These are phyloP conservation scores for Raphanus hybrid DNA, from an alignment of 441 rosid species.

Conservation along the genomic window DNA sequence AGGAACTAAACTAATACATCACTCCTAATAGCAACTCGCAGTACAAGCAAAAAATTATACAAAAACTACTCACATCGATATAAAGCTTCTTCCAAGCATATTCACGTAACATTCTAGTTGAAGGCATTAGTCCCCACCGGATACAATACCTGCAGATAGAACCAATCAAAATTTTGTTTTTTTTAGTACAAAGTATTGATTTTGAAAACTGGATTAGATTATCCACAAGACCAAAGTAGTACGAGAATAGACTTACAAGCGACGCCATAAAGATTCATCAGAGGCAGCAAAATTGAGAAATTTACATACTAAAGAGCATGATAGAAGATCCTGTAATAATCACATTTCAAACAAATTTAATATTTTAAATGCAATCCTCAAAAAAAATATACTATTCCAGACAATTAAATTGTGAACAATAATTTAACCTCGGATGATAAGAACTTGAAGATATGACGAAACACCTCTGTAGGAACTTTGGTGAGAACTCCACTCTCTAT, in stretches of 20 bases:
- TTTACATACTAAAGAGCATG: conserved; percentile 83
- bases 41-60: neutral
- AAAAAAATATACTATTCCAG: conserved; percentile 48
- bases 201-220: conserved; percentile 4
- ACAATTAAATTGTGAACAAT: neutral
- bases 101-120: conserved; percentile 63
- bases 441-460: conserved; percentile 83
- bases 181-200: conserved; percentile 12
- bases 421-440: conserved; percentile 84
- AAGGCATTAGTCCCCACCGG: conserved; percentile 84
- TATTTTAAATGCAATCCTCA: conserved; percentile 24
- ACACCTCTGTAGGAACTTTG: conserved; percentile 80
- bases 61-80: conserved; percentile 59
- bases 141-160: conserved; percentile 64
- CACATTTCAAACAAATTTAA: conserved; percentile 8
- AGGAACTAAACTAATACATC: neutral
- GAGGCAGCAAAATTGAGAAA: conserved; percentile 74
- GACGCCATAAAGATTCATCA: conserved; percentile 95
- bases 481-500: conserved; percentile 70
- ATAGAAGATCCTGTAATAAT: conserved; percentile 71
- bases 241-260: conserved; percentile 61
- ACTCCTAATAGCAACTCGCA: neutral
- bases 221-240: neutral
- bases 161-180: neutral
- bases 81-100: conserved; percentile 93